Evolutionary conservation across 495 filamentous ascomycete species (phyloP).

Genomic region (Lophiotrema nucula): DNA sequence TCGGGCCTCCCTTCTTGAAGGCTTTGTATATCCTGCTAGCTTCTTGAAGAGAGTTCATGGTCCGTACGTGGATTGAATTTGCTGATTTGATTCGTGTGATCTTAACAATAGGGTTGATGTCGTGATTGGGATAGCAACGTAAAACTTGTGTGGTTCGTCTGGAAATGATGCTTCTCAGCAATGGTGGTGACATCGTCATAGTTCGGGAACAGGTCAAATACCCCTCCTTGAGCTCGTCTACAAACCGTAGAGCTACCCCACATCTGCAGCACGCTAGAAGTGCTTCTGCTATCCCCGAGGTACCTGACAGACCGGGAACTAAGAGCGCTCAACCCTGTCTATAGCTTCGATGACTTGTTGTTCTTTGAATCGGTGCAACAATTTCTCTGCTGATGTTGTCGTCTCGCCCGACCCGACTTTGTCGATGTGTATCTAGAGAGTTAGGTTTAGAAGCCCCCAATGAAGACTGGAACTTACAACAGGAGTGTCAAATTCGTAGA

Average conservation of each 20-base stretch:
- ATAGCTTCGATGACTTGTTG: constrained; percentile 70
- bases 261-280: constrained; percentile 13
- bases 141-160: too few relatives aligned
- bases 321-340: constrained; percentile 51
- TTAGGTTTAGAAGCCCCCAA: constrained; percentile 7
- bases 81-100: too few relatives aligned
- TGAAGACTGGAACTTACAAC: constrained; percentile 54
- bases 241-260: constrained; percentile 12
- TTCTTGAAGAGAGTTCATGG: constrained; percentile 54
- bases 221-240: constrained; percentile 2
- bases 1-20: constrained; percentile 55
- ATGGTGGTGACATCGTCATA: constrained; percentile 10
- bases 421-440: constrained; percentile 60
- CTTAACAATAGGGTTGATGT: too few relatives aligned
- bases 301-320: neutral
- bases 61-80: too few relatives aligned
- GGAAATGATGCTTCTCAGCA: constrained; percentile 7
- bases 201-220: constrained; percentile 10
- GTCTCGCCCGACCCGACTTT: constrained; percentile 46
- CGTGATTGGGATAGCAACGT: too few relatives aligned
- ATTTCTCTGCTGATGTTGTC: constrained; percentile 63
- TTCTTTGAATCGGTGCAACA: constrained; percentile 80
- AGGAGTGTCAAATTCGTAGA: constrained; percentile 89
- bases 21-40: constrained; percentile 63
- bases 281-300: neutral